These are phyloP conservation scores for Asterochloris erici DNA, from an alignment of 139 green algal genomes.

Conservation along the genomic window DNA sequence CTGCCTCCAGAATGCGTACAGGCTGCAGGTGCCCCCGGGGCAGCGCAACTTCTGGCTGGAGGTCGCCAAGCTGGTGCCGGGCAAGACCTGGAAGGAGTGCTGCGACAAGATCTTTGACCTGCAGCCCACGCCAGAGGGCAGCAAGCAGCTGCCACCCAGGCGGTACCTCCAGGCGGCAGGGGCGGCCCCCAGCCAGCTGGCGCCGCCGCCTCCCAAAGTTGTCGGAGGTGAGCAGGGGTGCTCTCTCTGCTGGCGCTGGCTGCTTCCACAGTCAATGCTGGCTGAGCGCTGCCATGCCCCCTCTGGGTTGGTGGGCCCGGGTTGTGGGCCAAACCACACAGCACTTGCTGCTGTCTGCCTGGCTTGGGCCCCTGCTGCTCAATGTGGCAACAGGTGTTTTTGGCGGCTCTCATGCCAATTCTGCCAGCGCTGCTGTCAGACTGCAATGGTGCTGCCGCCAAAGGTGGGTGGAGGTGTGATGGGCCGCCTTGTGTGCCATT, in stretches of 20 bases:
- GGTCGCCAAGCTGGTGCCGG: constrained; percentile 35
- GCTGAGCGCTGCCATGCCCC: not conserved
- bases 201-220: constrained; percentile 3
- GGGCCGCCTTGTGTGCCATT: too few species aligned
- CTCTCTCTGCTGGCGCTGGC: not conserved
- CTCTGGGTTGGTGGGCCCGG: not conserved
- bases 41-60: constrained; percentile 46
- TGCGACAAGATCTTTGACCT: constrained; percentile 33
- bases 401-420: not conserved
- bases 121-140: constrained; percentile 17
- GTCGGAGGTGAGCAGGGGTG: constrained; percentile 2
- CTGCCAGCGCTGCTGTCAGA: too few species aligned
- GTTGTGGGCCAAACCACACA: not conserved
- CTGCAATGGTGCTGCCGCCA: too few species aligned
- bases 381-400: not conserved
- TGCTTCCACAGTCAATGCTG: not conserved
- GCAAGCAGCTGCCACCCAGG: not conserved
- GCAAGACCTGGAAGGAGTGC: constrained; percentile 38
- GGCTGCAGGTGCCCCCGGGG: constrained; percentile 26
- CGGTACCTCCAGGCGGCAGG: not conserved
- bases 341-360: not conserved
- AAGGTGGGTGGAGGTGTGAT: too few species aligned
- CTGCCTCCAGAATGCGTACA: constrained; percentile 9
- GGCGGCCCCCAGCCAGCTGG: not conserved
- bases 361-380: too few species aligned